A percentile compares a stretch with the other conserved stretches of the same genome.
These are phyloP conservation scores for Panicum miliaceum DNA, from an alignment of 176 grass and related monocot species.

Conservation along the genomic window DNA sequence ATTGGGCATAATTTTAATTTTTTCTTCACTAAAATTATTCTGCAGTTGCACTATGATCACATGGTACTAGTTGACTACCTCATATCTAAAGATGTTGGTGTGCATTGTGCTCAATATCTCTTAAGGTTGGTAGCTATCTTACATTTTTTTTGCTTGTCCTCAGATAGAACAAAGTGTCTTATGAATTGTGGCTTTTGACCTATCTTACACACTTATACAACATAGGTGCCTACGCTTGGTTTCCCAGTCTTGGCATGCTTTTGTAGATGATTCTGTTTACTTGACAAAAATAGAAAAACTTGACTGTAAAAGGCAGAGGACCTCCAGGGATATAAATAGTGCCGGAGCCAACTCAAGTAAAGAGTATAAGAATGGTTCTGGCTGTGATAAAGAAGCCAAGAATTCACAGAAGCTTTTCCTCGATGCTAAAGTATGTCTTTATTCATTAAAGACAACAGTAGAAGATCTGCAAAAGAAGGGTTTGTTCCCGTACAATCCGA, in stretches of 20 bases:
- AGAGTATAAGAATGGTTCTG: no score
- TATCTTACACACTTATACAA: slow-evolving; percentile 19
- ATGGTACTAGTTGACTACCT: slow-evolving; percentile 94
- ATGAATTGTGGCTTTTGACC: slow-evolving; percentile 8
- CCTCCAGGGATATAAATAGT: slow-evolving; percentile 43
- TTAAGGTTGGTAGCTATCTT: slow-evolving; percentile 64
- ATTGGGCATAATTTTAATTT: neutral
- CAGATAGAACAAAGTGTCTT: slow-evolving; percentile 1
- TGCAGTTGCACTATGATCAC: slow-evolving; percentile 96
- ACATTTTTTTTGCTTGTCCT: slow-evolving; percentile 21
- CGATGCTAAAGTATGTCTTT: slow-evolving; percentile 75
- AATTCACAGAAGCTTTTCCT: slow-evolving; percentile 46
- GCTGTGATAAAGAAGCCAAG: slow-evolving; percentile 11
- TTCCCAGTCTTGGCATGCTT: slow-evolving; percentile 73
- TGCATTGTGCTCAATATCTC: slow-evolving; percentile 80
- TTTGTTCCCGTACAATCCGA: slow-evolving; percentile 94
- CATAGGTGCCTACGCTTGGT: slow-evolving; percentile 74
- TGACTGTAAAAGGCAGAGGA: slow-evolving; percentile 68
- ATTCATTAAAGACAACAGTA: slow-evolving; percentile 78
- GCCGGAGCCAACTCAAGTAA: slow-evolving; percentile 31
- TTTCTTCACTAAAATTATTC: slow-evolving; percentile 36
- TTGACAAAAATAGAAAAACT: slow-evolving; percentile 44
- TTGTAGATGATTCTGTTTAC: slow-evolving; percentile 61
- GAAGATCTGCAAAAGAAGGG: slow-evolving; percentile 78
- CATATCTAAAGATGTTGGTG: slow-evolving; percentile 88